Conservation (phyloP, 768 basidiomycete genomes). For the Clathrus columnatus region DNA sequence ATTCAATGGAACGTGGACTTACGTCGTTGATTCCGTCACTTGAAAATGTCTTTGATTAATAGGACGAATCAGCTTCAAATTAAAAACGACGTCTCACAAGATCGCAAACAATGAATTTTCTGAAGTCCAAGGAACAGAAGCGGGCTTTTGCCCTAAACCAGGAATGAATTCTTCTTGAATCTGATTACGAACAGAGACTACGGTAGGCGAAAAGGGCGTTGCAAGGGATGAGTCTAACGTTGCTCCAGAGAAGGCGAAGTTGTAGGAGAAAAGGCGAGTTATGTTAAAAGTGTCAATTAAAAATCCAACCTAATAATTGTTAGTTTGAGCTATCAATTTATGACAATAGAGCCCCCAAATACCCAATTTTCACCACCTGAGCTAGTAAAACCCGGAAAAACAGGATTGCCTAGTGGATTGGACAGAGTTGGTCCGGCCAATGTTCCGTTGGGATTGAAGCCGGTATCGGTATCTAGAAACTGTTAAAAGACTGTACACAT, state of each 20-base stretch:
- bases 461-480: background rate
- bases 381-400: background rate
- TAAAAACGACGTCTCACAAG: background rate
- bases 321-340: too few species aligned
- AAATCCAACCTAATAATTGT: background rate
- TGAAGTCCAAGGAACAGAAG: background rate
- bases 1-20: background rate
- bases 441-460: background rate
- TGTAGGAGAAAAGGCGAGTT: background rate
- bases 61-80: background rate
- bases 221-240: background rate
- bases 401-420: background rate
- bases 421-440: background rate
- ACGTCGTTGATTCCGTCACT: background rate
- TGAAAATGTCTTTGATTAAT: too few species aligned
- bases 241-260: background rate
- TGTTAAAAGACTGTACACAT: background rate
- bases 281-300: background rate
- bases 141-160: background rate
- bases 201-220: background rate
- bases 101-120: background rate
- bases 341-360: too few species aligned
- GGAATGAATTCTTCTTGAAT: background rate
- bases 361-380: background rate
- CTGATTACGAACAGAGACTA: background rate